A percentile compares a stretch with the other conserved stretches of the same genome.
Conservation (phyloP, 345 rosid genomes). For the Physaria fendleri region DNA sequence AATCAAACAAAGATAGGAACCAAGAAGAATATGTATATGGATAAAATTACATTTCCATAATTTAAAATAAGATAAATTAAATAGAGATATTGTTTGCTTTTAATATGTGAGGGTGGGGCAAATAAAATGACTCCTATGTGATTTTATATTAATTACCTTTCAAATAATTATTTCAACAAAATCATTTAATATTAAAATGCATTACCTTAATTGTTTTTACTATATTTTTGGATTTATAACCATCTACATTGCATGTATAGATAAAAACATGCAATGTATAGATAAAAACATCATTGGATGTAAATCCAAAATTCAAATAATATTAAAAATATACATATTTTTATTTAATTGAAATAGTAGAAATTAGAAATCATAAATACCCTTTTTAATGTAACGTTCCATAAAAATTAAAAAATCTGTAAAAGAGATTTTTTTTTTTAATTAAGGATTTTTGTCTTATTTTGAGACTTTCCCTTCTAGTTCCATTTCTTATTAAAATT, state of each 20-base stretch:
- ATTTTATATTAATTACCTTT: background rate
- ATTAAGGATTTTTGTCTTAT: constrained; percentile 12
- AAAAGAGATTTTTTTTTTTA: constrained; percentile 20
- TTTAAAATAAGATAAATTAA: background rate
- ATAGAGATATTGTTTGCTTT: background rate
- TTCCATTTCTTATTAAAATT: background rate
- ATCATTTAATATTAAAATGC: background rate
- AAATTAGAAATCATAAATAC: background rate
- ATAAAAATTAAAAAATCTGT: constrained; percentile 1
- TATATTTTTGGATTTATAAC: background rate
- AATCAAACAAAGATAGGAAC: background rate
- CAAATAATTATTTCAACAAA: background rate
- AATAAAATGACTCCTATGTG: background rate
- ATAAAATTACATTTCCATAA: background rate
- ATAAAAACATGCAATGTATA: background rate
- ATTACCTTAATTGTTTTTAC: background rate
- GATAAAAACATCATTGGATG: background rate
- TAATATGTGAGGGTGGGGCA: background rate
- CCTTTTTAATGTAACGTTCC: constrained; percentile 6
- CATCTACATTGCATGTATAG: background rate
- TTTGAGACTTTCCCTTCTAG: background rate
- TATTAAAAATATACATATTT: background rate
- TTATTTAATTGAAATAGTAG: background rate
- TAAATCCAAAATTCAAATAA: background rate
- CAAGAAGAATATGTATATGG: background rate